These are phyloP conservation scores for Trametes sp. DNA, from an alignment of 1,284 basidiomycete species.

Conservation along the genomic window DNA sequence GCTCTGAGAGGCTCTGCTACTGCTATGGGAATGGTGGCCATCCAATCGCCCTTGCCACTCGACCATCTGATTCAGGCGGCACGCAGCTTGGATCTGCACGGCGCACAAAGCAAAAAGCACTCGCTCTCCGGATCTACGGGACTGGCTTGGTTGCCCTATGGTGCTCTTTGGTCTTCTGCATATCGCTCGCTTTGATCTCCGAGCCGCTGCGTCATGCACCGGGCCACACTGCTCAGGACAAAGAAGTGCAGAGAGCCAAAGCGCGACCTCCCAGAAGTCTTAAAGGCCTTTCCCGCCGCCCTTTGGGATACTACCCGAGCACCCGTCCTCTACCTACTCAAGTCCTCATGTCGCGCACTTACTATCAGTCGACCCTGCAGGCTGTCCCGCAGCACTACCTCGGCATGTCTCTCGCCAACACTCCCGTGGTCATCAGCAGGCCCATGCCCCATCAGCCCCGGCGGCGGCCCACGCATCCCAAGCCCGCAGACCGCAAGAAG, in stretches of 20 bases:
- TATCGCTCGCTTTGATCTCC: conserved; percentile 15
- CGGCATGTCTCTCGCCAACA: conserved; percentile 31
- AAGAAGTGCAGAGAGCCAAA: conserved; percentile 15
- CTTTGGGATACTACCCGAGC: conserved; percentile 21
- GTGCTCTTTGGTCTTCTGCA: conserved; percentile 12
- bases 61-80: conserved; percentile 22
- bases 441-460: conserved; percentile 30
- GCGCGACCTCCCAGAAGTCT: conserved; percentile 10
- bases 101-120: conserved; percentile 21
- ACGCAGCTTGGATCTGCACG: conserved; percentile 11
- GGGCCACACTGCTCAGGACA: conserved; percentile 21
- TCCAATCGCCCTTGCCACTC: conserved; percentile 13
- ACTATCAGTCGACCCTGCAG: conserved; percentile 21
- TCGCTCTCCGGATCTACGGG: conserved; percentile 16
- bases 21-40: conserved; percentile 16
- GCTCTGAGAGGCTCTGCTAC: conserved; percentile 13
- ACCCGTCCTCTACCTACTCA: conserved; percentile 10
- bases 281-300: conserved; percentile 10
- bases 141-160: conserved; percentile 21
- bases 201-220: conserved; percentile 18
- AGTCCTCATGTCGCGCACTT: conserved; percentile 23
- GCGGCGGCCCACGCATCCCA: conserved; percentile 12
- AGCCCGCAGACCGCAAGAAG: conserved; percentile 19
- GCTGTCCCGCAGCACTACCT: conserved; percentile 17
- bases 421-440: conserved; percentile 28